phyloP scores from a whole-genome alignment of 2,329 filamentous ascomycete species.

The Rosellinia necatrix region DNA sequence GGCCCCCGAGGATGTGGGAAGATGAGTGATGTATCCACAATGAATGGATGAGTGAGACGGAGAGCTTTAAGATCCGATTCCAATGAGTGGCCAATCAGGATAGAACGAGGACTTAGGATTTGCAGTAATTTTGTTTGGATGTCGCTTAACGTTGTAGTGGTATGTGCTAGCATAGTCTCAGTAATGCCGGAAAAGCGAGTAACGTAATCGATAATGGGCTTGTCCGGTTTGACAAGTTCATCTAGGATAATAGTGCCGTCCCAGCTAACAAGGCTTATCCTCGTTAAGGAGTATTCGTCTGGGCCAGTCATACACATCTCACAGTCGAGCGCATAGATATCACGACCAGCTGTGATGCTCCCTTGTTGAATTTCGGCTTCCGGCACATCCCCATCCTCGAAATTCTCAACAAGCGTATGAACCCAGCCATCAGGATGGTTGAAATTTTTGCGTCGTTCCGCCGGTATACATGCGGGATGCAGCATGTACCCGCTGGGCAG shows the following conservation, averaged over 20 bases:
- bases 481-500: constrained; percentile 81
- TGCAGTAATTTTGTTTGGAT: constrained; percentile 78
- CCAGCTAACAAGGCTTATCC: constrained; percentile 88
- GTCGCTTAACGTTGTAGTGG: constrained; percentile 82
- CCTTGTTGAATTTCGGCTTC: constrained; percentile 76
- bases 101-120: constrained; percentile 72
- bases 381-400: constrained; percentile 70
- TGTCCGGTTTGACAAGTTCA: constrained; percentile 86
- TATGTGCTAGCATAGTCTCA: constrained; percentile 75
- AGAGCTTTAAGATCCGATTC: constrained; percentile 85
- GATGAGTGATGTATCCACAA: constrained; percentile 88
- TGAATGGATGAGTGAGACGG: constrained; percentile 85
- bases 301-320: constrained; percentile 95
- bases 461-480: constrained; percentile 77
- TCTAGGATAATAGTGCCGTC: constrained; percentile 81
- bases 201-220: constrained; percentile 89
- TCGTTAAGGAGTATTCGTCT: constrained; percentile 79
- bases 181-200: constrained; percentile 94
- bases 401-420: constrained; percentile 69
- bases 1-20: constrained; percentile 90
- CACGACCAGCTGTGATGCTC: constrained; percentile 80
- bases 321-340: constrained; percentile 84
- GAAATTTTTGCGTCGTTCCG: constrained; percentile 58
- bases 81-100: constrained; percentile 80
- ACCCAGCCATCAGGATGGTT: constrained; percentile 76